These are phyloP conservation scores for Bacterosira constricta DNA, from an alignment of 108 stramenopile genomes.

Conservation along the genomic window DNA sequence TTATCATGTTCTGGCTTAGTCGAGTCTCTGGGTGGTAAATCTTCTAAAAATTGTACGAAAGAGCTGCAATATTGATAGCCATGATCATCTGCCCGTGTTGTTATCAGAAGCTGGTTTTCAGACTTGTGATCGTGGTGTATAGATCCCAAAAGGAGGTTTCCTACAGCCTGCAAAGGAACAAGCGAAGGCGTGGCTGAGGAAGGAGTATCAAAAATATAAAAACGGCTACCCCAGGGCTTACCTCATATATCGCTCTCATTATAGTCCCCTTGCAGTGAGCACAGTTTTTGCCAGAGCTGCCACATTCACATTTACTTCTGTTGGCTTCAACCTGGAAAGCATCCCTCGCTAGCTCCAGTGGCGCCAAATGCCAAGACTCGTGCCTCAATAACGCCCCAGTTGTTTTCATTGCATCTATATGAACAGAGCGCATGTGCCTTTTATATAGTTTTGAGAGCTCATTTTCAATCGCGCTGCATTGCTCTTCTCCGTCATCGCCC, in stretches of 20 bases:
- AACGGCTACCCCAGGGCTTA: not conserved
- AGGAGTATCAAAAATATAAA: not conserved
- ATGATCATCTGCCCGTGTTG: constrained; percentile 2
- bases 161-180: constrained; percentile 11
- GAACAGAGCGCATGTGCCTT: constrained; percentile 63
- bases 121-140: not conserved
- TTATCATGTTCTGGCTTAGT: not conserved
- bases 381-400: constrained; percentile 59
- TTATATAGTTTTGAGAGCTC: constrained; percentile 46
- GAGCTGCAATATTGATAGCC: constrained; percentile 5
- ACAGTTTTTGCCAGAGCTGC: not conserved
- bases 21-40: not conserved
- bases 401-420: constrained; percentile 79
- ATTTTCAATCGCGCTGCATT: constrained; percentile 16
- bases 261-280: not conserved
- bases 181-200: not conserved
- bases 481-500: constrained; percentile 7
- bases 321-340: not conserved
- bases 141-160: constrained; percentile 14
- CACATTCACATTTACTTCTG: not conserved
- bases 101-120: not conserved
- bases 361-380: constrained; percentile 66
- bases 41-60: not conserved
- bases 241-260: constrained; percentile 11
- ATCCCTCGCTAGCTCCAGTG: constrained; percentile 21